phyloP scores from a whole-genome alignment of 345 rosid species.

The Citrus unshiu region DNA sequence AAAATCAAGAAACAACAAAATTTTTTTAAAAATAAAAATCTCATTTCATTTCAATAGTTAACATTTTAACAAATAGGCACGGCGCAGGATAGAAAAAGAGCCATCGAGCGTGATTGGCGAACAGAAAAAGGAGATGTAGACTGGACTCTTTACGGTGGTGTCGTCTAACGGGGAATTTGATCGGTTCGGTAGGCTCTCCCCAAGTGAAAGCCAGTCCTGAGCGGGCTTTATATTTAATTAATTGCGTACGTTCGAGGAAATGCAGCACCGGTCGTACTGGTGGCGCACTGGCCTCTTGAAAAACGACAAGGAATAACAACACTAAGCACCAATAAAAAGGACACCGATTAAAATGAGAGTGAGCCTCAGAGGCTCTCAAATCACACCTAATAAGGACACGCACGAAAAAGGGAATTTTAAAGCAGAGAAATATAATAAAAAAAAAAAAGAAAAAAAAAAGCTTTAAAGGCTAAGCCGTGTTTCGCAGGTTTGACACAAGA shows the following conservation, averaged over 20 bases:
- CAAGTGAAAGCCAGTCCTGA: neutral
- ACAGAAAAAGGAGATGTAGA: too few relatives aligned
- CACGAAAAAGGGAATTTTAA: neutral
- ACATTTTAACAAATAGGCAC: too few relatives aligned
- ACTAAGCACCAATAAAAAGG: neutral
- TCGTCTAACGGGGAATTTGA: too few relatives aligned
- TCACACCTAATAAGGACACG: conserved; percentile 28
- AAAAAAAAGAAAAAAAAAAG: neutral
- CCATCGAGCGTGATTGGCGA: too few relatives aligned
- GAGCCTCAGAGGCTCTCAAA: neutral
- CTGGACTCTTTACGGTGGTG: too few relatives aligned
- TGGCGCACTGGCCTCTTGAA: neutral
- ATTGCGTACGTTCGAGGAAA: conserved; percentile 6
- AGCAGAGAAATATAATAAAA: neutral
- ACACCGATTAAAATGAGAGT: neutral
- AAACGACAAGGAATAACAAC: conserved; percentile 1
- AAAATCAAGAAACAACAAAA: too few relatives aligned
- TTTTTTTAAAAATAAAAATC: too few relatives aligned
- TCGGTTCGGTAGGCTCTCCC: too few relatives aligned
- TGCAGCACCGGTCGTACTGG: neutral
- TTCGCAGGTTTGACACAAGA: neutral
- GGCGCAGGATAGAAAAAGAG: too few relatives aligned
- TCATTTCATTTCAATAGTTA: too few relatives aligned
- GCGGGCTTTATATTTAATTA: neutral
- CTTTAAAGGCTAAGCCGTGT: neutral